Evolutionary conservation across 2,329 filamentous ascomycete species (phyloP).

Genomic region (Cryphonectria carpinicola): DNA sequence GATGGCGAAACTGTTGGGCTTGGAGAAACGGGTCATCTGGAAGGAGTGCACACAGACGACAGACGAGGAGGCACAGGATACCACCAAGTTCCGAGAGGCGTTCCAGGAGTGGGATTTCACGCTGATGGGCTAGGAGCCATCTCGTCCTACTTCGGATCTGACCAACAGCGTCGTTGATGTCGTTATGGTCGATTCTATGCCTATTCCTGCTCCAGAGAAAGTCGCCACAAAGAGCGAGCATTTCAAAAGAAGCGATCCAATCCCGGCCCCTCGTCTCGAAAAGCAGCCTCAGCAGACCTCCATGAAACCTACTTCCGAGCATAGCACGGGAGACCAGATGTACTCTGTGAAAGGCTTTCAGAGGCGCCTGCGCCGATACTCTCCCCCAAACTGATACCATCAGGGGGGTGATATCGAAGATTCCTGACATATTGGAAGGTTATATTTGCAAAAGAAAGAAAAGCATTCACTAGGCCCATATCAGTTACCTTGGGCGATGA

Average conservation of each 20-base stretch:
- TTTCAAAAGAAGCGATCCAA: not conserved
- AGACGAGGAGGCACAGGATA: conserved; percentile 79
- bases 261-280: not conserved
- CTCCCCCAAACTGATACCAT: not conserved
- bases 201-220: not conserved
- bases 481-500: not conserved
- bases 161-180: not conserved
- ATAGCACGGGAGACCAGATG: not conserved
- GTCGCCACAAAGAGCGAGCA: not conserved
- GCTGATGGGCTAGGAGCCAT: conserved; percentile 32
- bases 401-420: not conserved
- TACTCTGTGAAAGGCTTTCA: conserved; percentile 10
- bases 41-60: conserved; percentile 78
- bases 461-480: not conserved
- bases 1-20: conserved; percentile 80
- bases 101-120: conserved; percentile 92
- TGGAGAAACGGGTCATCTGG: conserved; percentile 84
- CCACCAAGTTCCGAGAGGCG: conserved; percentile 74
- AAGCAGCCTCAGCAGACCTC: not conserved
- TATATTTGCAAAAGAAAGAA: not conserved
- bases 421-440: not conserved
- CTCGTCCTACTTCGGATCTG: not conserved
- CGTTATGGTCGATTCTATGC: not conserved
- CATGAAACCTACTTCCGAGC: not conserved
- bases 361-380: conserved; percentile 8